Conservation (phyloP, 23 red algal genomes). For the Agarophyton chilense region DNA sequence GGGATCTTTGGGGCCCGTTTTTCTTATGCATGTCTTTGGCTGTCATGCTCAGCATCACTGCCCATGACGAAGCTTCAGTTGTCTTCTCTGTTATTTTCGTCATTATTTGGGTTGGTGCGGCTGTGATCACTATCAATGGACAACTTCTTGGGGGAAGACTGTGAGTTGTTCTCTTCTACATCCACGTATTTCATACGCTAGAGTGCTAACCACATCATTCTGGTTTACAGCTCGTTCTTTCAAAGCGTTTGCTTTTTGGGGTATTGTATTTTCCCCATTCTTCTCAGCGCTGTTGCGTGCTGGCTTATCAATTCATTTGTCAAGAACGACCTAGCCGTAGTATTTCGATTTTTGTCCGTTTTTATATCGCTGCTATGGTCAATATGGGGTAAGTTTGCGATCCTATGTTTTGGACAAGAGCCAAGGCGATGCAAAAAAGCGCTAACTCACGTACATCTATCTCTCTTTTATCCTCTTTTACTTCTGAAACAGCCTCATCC, state of each 20-base stretch:
- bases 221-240: slow-evolving; percentile 76
- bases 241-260: slow-evolving; percentile 96
- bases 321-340: slow-evolving; percentile 50
- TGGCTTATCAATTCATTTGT: slow-evolving; percentile 79
- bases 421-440: not conserved
- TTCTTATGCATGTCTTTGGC: slow-evolving; percentile 97
- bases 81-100: slow-evolving; percentile 96
- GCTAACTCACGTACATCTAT: not conserved
- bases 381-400: slow-evolving; percentile 73
- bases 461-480: not conserved
- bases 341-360: slow-evolving; percentile 81
- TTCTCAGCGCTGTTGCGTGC: slow-evolving; percentile 82
- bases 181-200: not conserved
- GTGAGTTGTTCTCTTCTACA: slow-evolving; percentile 6
- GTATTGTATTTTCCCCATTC: slow-evolving; percentile 90
- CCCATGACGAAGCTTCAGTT: slow-evolving; percentile 77
- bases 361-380: slow-evolving; percentile 86
- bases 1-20: slow-evolving; percentile 98
- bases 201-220: not conserved
- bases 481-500: slow-evolving; percentile 59
- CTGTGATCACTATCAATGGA: slow-evolving; percentile 94
- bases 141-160: slow-evolving; percentile 91
- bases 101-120: slow-evolving; percentile 90
- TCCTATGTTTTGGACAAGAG: not conserved
- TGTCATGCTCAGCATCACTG: slow-evolving; percentile 78